Percentiles rank a stretch among this genome's conserved stretches.
phyloP scores from a whole-genome alignment of 2,329 filamentous ascomycete genomes.

The Phialophora macrospora region DNA sequence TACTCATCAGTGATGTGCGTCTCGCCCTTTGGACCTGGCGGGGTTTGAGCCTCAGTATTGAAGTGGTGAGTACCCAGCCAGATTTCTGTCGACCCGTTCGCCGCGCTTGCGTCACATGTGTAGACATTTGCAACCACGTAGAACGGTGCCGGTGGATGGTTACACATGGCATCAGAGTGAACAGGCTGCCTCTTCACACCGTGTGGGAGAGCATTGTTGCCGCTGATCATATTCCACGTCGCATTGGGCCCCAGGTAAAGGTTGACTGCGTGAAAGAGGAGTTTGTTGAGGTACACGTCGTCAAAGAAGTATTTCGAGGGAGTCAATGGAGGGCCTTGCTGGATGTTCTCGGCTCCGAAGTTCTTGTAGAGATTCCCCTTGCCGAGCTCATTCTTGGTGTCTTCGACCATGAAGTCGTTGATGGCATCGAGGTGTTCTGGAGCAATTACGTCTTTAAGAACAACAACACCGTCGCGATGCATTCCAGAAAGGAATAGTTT shows the following conservation, averaged over 20 bases:
- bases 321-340: constrained; percentile 41
- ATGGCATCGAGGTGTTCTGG: constrained; percentile 46
- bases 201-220: constrained; percentile 46
- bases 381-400: constrained; percentile 38
- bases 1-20: constrained; percentile 44
- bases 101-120: constrained; percentile 51
- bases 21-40: constrained; percentile 32
- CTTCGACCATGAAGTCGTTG: constrained; percentile 62
- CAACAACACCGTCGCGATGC: constrained; percentile 46
- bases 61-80: constrained; percentile 56
- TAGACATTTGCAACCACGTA: constrained; percentile 56
- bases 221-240: constrained; percentile 42
- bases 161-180: constrained; percentile 52
- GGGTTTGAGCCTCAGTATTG: constrained; percentile 42
- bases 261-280: constrained; percentile 43
- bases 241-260: constrained; percentile 45
- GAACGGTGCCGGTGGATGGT: constrained; percentile 52
- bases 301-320: constrained; percentile 26
- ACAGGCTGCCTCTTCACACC: constrained; percentile 47
- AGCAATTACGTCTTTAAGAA: constrained; percentile 39
- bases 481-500: constrained; percentile 27
- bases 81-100: constrained; percentile 57
- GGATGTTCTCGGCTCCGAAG: constrained; percentile 47
- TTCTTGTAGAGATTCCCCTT: constrained; percentile 44
- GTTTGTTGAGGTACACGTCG: constrained; percentile 46